phyloP scores from a whole-genome alignment of 2,329 filamentous ascomycete species.

The Talaromyces sp. region DNA sequence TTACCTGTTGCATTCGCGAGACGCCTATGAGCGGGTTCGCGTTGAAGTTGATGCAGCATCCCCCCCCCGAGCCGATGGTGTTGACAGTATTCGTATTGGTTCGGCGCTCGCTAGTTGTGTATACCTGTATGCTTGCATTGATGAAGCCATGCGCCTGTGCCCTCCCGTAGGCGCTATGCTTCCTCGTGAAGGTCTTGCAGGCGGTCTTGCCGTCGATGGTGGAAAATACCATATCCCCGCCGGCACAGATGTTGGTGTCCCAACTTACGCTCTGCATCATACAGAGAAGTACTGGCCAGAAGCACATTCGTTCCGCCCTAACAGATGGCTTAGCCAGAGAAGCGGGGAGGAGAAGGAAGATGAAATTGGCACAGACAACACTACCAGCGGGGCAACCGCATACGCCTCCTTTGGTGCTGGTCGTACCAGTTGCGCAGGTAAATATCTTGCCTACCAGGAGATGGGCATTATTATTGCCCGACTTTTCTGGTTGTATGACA shows the following conservation, averaged over 20 bases:
- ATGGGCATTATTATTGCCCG: neutral
- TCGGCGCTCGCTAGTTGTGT: neutral
- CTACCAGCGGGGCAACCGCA: neutral
- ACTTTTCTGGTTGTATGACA: neutral
- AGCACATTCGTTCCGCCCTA: slow-evolving; percentile 25
- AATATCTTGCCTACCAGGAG: slow-evolving; percentile 11
- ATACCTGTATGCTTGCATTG: slow-evolving; percentile 1
- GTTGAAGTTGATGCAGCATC: neutral
- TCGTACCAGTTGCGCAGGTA: slow-evolving; percentile 17
- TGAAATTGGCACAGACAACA: neutral
- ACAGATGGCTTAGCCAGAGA: slow-evolving; percentile 27
- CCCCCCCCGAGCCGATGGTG: neutral
- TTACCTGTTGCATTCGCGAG: neutral
- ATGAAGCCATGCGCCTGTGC: slow-evolving; percentile 3
- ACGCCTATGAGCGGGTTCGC: neutral
- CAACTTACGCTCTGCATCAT: slow-evolving; percentile 30
- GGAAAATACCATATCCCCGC: slow-evolving; percentile 22
- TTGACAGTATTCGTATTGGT: neutral
- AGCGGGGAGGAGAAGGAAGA: neutral
- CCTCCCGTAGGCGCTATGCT: slow-evolving; percentile 15
- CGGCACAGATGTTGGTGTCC: slow-evolving; percentile 27
- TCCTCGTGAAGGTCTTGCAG: slow-evolving; percentile 24
- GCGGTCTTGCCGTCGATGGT: slow-evolving; percentile 25
- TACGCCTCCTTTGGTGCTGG: slow-evolving; percentile 13
- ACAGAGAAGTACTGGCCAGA: slow-evolving; percentile 27